A percentile compares a stretch with the other conserved stretches of the same genome.
These are phyloP conservation scores for Escallonia herrerae DNA, from an alignment of 129 eudicot species.

Conservation along the genomic window DNA sequence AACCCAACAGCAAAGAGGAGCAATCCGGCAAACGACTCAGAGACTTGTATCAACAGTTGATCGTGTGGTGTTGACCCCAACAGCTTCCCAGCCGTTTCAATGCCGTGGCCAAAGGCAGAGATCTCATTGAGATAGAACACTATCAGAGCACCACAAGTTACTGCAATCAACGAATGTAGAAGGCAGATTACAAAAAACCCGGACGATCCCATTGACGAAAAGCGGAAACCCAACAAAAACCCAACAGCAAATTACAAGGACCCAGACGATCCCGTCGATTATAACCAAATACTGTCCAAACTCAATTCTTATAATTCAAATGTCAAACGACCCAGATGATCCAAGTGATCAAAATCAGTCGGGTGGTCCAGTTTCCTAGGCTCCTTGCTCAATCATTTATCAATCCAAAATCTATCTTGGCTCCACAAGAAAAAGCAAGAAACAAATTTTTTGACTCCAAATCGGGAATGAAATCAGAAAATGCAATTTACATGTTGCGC, in stretches of 20 bases:
- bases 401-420: neutral
- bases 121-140: slow-evolving; percentile 68
- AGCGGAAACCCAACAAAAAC: neutral
- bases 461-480: too few relatives aligned
- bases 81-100: slow-evolving; percentile 55
- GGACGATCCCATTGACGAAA: slow-evolving; percentile 41
- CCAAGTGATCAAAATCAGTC: neutral
- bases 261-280: neutral
- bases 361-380: neutral
- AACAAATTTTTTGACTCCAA: too few relatives aligned
- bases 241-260: neutral
- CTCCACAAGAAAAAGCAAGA: neutral
- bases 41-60: slow-evolving; percentile 46
- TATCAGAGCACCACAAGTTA: slow-evolving; percentile 53
- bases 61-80: slow-evolving; percentile 75
- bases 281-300: neutral
- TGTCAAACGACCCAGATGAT: neutral
- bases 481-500: too few relatives aligned
- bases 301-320: neutral
- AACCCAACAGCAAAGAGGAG: slow-evolving; percentile 59
- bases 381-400: neutral
- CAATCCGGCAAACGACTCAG: slow-evolving; percentile 65
- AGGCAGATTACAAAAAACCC: slow-evolving; percentile 61
- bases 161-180: slow-evolving; percentile 44
- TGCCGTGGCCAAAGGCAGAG: slow-evolving; percentile 61